phyloP scores from a whole-genome alignment of 768 basidiomycete genomes.

The Mycena rebaudengoi region DNA sequence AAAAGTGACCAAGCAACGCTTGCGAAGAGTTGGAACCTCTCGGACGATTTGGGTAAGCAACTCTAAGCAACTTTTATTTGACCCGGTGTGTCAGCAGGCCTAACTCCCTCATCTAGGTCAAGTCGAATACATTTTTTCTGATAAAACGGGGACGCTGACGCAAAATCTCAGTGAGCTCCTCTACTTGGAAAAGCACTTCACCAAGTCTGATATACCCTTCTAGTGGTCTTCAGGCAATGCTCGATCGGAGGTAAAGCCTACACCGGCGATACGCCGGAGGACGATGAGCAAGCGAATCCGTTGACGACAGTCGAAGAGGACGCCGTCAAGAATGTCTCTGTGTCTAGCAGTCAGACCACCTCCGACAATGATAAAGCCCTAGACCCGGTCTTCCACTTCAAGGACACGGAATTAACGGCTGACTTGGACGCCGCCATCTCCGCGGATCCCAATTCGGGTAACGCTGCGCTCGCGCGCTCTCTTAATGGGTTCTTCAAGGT shows the following conservation, averaged over 20 bases:
- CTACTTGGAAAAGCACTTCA: too few species aligned
- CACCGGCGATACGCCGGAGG: slow-evolving; percentile 65
- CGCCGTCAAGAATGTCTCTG: slow-evolving; percentile 9
- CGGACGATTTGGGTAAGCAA: too few species aligned
- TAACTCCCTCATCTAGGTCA: too few species aligned
- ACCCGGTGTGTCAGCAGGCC: too few species aligned
- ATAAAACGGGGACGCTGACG: slow-evolving; percentile 98
- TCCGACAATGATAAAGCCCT: neutral
- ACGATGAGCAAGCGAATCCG: slow-evolving; percentile 20
- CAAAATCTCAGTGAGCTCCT: too few species aligned
- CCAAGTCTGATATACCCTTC: slow-evolving; percentile 32
- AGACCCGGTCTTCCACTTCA: slow-evolving; percentile 59
- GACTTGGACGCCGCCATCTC: slow-evolving; percentile 72
- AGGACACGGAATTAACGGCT: slow-evolving; percentile 57
- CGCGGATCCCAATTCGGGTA: slow-evolving; percentile 58
- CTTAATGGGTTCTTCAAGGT: slow-evolving; percentile 94
- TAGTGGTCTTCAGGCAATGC: slow-evolving; percentile 94
- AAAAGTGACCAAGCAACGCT: slow-evolving; percentile 80
- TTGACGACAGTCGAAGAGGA: slow-evolving; percentile 4
- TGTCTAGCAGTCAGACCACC: slow-evolving; percentile 32
- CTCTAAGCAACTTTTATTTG: too few species aligned
- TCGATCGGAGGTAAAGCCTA: slow-evolving; percentile 89
- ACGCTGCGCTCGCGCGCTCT: slow-evolving; percentile 73
- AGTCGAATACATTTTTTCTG: slow-evolving; percentile 97
- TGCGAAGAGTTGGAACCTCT: slow-evolving; percentile 93